Base-by-base conservation (phyloP, 2,329 filamentous ascomycete species). In the Fusarium sp. region DNA sequence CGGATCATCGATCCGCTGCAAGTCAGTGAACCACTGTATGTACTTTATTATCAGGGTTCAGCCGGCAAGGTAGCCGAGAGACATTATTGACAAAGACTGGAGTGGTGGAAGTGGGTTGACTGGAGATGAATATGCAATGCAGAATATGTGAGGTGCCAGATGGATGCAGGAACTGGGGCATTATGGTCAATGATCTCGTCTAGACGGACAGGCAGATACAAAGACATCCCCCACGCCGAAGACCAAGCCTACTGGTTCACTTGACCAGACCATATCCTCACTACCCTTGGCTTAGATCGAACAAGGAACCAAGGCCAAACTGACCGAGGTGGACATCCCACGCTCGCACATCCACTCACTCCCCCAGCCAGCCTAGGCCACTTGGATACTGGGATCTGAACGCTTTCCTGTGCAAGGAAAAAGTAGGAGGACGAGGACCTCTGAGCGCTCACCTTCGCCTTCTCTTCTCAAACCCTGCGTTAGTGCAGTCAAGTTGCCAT, bases 51-150 rank as follows among this genome's bases (percentile, higher is more conserved):
- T 43, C 44, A 57, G 61, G 39, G 24, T n/a, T 47, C 43, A 60
- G 53, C 31, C 52, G 45, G 60, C 51, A 49, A 15, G 31, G 21
- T 24, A 65, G 14, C 61, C 62, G 53, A 64, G 58, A 57, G 44
- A 50, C 44, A 58, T 42, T 40, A 6, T 31, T 17, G 31, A 49
- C 6, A 33, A 31, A 57, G 24, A 39, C 31, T 57, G 33, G 38
- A 50, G 38, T 26, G 19, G 17, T 40, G 28, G 50, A 59, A 57
- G 43, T 49, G 59, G 59, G 22, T 24, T 45, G 8, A 44, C 10
- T 44, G 38, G 31, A 39, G n/a, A 22, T 13, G 13, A 19, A 21
- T 21, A 13, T 57, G n/a, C 11, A 26, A 34, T 31, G 19, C 22
- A 54, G 47, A 54, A 13, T 13, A 21, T 11, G 22, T 28, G 31